A percentile compares a stretch with the other conserved stretches of the same genome.
These are phyloP conservation scores for Penstemon newberryi DNA, from an alignment of 257 asterid species.

Conservation along the genomic window DNA sequence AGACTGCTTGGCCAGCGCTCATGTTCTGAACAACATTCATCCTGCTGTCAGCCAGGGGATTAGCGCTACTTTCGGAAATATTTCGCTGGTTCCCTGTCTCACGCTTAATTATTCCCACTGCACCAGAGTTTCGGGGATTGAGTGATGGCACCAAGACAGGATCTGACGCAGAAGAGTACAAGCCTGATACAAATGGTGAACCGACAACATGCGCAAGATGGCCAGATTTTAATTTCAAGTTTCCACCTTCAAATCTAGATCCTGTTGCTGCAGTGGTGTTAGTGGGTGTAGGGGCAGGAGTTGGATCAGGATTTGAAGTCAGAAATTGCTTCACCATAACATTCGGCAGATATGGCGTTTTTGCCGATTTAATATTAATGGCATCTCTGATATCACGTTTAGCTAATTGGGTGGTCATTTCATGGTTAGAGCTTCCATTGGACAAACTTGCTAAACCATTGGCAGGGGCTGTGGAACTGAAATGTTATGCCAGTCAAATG, in stretches of 20 bases:
- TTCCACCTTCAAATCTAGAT: slow-evolving; percentile 31
- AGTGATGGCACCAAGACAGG: slow-evolving; percentile 51
- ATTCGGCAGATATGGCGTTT: slow-evolving; percentile 29
- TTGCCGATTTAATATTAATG: slow-evolving; percentile 24
- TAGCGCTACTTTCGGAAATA: slow-evolving; percentile 32
- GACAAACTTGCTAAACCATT: slow-evolving; percentile 18
- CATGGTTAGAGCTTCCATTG: slow-evolving; percentile 33
- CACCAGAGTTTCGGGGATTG: slow-evolving; percentile 36
- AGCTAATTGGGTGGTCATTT: slow-evolving; percentile 24
- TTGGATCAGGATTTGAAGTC: slow-evolving; percentile 42
- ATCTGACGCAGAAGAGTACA: slow-evolving; percentile 54
- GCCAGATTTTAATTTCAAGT: slow-evolving; percentile 33
- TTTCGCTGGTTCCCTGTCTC: slow-evolving; percentile 40
- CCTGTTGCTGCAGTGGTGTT: slow-evolving; percentile 24
- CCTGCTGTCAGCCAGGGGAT: slow-evolving; percentile 25
- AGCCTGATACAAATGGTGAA: slow-evolving; percentile 38
- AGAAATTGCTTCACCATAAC: slow-evolving; percentile 28
- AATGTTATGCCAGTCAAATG: slow-evolving; percentile 19
- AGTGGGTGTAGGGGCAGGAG: slow-evolving; percentile 51
- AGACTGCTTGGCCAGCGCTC: slow-evolving; percentile 24
- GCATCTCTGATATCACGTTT: slow-evolving; percentile 11
- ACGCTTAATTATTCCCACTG: slow-evolving; percentile 46
- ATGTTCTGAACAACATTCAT: slow-evolving; percentile 30
- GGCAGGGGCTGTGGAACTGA: slow-evolving; percentile 31
- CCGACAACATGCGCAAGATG: slow-evolving; percentile 31